Conservation (phyloP, 2,329 filamentous ascomycete species). For the Akanthomyces uredinophilus region DNA sequence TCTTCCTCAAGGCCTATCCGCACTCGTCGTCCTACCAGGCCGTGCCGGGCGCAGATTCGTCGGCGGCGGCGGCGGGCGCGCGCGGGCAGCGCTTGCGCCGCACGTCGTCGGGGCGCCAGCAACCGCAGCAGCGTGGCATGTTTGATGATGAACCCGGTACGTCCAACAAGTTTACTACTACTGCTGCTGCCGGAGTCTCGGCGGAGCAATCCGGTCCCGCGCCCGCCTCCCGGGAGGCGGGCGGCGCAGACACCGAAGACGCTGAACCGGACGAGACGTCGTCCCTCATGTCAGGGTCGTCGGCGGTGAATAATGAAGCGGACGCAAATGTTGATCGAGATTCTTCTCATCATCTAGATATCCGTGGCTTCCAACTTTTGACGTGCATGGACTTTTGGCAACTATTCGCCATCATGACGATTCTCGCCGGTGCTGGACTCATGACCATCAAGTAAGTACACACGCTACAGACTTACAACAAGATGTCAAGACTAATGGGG, state of each 20-base stretch:
- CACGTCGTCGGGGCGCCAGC: constrained; percentile 34
- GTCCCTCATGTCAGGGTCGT: constrained; percentile 67
- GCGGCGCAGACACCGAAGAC: constrained; percentile 21
- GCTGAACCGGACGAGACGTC: constrained; percentile 61
- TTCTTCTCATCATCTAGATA: constrained; percentile 79
- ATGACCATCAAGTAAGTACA: constrained; percentile 95
- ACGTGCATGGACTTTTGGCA: constrained; percentile 81
- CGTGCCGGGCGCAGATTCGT: constrained; percentile 37
- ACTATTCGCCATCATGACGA: constrained; percentile 77
- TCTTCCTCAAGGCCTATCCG: constrained; percentile 75
- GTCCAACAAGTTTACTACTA: constrained; percentile 37
- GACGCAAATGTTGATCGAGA: constrained; percentile 63
- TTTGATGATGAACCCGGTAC: constrained; percentile 59
- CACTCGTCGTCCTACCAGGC: constrained; percentile 53
- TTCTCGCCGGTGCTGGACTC: constrained; percentile 87
- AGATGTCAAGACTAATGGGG: constrained; percentile 1
- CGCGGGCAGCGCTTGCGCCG: constrained; percentile 37
- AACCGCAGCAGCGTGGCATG: neutral
- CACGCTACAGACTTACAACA: neutral
- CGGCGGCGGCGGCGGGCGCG: constrained; percentile 26
- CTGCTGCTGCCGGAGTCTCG: constrained; percentile 28
- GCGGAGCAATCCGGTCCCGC: constrained; percentile 16
- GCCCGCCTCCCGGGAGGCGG: constrained; percentile 16
- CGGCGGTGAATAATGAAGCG: constrained; percentile 46
- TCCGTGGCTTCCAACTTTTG: constrained; percentile 75